Base-by-base conservation (phyloP, 2,329 filamentous ascomycete species). In the Penicillium aurantiogriseum region DNA sequence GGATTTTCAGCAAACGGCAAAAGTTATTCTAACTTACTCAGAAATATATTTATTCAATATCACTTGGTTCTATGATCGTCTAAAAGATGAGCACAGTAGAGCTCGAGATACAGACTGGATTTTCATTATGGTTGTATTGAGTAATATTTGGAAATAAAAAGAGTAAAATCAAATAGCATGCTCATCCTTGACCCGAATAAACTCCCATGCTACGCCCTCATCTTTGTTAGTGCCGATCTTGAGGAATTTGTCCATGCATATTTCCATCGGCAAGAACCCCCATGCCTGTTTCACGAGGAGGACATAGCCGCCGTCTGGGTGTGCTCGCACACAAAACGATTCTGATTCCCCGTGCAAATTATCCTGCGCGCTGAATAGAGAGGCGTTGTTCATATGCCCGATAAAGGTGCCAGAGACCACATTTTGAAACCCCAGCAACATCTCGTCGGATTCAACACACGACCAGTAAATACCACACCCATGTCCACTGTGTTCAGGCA, bases 1-100 rank as follows among this genome's bases (percentile, higher is more conserved):
- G 21, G 23, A 42, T 25, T 21, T 39, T 46, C 52, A 50, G 27
- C 25, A 35, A n/a, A 27, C 27, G 13, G 36, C 52, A 49, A 54
- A 54, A 54, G 21, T 27, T 27, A 36, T 54, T 38, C 15, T 42
- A 42, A n/a, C 36, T 42, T n/a, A 17, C 9, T 35, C 45, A 31
- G 27, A 51, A 31, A 21, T 23, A 43, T 19, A 40, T n/a, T 17
- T 43, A 21, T 21, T 5, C 31, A 36, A 15, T 51, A 33, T 25
- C 17, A 27, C 4, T 11, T 13, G 9, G 17, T 10, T 8, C n/a
- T 13, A 25, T 31, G 31, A 27, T 45, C 6, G 1, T 33, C 29
- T 4, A 25, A 17, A 13, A 27, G 13, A 11, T 43, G 19, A 3
- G 15, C 19, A 35, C 17, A 21, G 31, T 46, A 38, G n/a, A 31